Conservation (phyloP, 2,329 filamentous ascomycete species). For the Cercospora sojina region DNA sequence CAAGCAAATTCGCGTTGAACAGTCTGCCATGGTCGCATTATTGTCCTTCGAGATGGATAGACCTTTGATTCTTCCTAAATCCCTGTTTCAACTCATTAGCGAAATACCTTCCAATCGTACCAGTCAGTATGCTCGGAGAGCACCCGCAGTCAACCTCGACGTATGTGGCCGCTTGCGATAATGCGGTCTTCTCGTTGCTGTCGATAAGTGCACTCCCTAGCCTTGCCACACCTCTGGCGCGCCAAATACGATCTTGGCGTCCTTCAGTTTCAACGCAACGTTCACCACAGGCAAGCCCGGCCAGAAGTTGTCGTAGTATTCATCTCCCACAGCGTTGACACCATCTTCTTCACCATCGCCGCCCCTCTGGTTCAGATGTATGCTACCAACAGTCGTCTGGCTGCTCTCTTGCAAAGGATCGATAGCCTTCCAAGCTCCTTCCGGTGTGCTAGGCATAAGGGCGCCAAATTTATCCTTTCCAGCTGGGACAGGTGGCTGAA, state of each 20-base stretch:
- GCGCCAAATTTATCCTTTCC: constrained; percentile 16
- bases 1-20: neutral
- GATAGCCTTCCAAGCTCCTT: constrained; percentile 13
- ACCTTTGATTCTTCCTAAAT: neutral
- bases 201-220: neutral
- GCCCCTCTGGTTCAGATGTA: constrained; percentile 19
- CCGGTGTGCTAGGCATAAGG: constrained; percentile 8
- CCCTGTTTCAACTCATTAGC: neutral
- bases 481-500: constrained; percentile 15
- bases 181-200: neutral
- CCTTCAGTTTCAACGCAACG: constrained; percentile 17
- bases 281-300: constrained; percentile 10
- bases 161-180: neutral
- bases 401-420: constrained; percentile 16
- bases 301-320: constrained; percentile 21
- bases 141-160: neutral
- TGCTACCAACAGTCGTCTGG: constrained; percentile 14
- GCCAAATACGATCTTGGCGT: constrained; percentile 16
- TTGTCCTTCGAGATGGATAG: neutral
- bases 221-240: neutral
- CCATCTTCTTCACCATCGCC: constrained; percentile 19
- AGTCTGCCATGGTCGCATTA: neutral
- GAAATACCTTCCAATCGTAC: neutral
- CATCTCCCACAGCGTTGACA: constrained; percentile 19
- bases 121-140: neutral